These are phyloP conservation scores for Hypericum perforatum DNA, from an alignment of 345 rosid genomes.

Conservation along the genomic window DNA sequence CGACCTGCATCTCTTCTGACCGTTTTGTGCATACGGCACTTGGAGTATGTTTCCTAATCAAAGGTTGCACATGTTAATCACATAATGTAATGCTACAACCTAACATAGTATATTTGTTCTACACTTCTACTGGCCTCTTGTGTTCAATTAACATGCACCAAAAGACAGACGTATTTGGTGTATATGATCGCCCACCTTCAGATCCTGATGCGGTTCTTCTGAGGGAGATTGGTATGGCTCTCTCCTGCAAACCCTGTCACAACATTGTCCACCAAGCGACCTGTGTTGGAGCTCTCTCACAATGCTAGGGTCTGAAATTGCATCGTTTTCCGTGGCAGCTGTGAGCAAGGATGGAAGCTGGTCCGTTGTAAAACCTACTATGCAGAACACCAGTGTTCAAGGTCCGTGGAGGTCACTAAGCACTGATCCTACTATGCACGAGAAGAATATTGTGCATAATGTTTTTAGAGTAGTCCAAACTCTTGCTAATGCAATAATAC, in stretches of 20 bases:
- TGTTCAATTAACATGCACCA: conserved; percentile 17
- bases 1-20: too few relatives aligned
- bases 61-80: too few relatives aligned
- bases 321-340: conserved; percentile 28
- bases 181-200: conserved; percentile 78
- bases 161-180: conserved; percentile 85
- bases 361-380: conserved; percentile 53
- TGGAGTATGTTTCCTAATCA: too few relatives aligned
- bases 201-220: conserved; percentile 64
- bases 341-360: conserved; percentile 74
- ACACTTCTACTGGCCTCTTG: background rate
- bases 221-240: conserved; percentile 65
- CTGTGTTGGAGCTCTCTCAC: too few relatives aligned
- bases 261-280: background rate
- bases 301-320: too few relatives aligned
- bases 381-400: conserved; percentile 27
- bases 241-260: conserved; percentile 1
- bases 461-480: too few relatives aligned
- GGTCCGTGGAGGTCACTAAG: conserved; percentile 33
- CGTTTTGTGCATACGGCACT: too few relatives aligned
- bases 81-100: background rate
- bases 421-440: background rate
- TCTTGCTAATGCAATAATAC: too few relatives aligned
- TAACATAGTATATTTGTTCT: background rate
- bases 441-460: too few relatives aligned